Percentiles rank a stretch among this genome's conserved stretches.
These are phyloP conservation scores for Diddensiella transvaalensis DNA, from an alignment of 805 yeast species.

Conservation along the genomic window DNA sequence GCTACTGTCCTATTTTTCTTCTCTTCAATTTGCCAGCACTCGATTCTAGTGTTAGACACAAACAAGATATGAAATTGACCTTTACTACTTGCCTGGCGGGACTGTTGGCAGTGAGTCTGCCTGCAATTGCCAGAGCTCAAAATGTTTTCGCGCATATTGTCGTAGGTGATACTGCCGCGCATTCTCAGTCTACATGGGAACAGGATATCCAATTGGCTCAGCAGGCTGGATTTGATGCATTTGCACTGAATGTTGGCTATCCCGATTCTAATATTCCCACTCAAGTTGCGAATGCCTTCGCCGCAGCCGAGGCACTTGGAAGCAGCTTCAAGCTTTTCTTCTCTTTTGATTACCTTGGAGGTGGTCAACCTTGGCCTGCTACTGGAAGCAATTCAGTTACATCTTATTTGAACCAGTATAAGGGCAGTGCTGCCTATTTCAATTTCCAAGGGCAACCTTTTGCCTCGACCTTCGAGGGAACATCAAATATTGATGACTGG, in stretches of 20 bases:
- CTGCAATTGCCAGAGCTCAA: slow-evolving; percentile 2
- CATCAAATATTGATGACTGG: slow-evolving; percentile 5
- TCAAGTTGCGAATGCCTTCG: slow-evolving; percentile 7
- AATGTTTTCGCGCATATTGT: slow-evolving; percentile 7
- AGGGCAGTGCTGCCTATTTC: slow-evolving; percentile 4
- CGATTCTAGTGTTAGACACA: too few species aligned
- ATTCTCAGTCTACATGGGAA: slow-evolving; percentile 4
- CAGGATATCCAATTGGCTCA: slow-evolving; percentile 7
- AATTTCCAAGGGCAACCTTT: slow-evolving; percentile 3
- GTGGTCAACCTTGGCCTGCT: slow-evolving; percentile 7
- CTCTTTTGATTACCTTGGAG: slow-evolving; percentile 7
- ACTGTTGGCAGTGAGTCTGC: not conserved
- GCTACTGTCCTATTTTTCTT: too few species aligned
- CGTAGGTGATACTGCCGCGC: slow-evolving; percentile 8
- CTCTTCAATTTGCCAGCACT: too few species aligned
- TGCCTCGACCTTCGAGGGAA: slow-evolving; percentile 7
- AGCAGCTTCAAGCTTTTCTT: slow-evolving; percentile 7
- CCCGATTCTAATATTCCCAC: slow-evolving; percentile 8
- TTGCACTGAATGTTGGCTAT: slow-evolving; percentile 4
- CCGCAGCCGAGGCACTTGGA: slow-evolving; percentile 7
- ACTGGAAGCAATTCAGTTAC: slow-evolving; percentile 6
- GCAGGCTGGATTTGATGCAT: slow-evolving; percentile 6
- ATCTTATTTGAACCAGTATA: slow-evolving; percentile 3
- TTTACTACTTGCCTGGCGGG: not conserved
- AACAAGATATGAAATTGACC: not conserved